phyloP scores from a whole-genome alignment of 495 filamentous ascomycete species.

The Viridothelium virens region DNA sequence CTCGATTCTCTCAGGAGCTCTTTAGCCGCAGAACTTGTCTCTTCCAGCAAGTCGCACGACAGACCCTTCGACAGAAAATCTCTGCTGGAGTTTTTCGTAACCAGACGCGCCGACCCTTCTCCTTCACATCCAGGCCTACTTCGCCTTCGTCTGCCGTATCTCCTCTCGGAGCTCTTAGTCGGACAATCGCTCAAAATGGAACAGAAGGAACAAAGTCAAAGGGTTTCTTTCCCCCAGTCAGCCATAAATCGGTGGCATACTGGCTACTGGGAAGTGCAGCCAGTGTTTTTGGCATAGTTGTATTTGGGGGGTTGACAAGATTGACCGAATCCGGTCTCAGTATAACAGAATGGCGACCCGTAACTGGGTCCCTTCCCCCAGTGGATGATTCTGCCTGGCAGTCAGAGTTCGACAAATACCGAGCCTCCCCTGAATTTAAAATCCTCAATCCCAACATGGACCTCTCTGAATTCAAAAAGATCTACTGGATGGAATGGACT shows the following conservation, averaged over 20 bases:
- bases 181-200: constrained; percentile 19
- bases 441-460: constrained; percentile 87
- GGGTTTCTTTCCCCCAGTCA: constrained; percentile 63
- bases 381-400: constrained; percentile 72
- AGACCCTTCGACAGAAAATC: constrained; percentile 21
- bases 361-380: constrained; percentile 88
- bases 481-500: constrained; percentile 99
- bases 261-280: constrained; percentile 88
- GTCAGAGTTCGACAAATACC: constrained; percentile 84
- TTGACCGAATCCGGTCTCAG: constrained; percentile 97
- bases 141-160: constrained; percentile 12
- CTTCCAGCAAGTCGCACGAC: constrained; percentile 17
- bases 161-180: constrained; percentile 23
- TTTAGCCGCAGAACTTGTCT: constrained; percentile 61
- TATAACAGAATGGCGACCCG: constrained; percentile 98
- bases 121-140: background rate
- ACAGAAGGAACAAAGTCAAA: constrained; percentile 1
- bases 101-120: constrained; percentile 1
- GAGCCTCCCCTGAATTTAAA: constrained; percentile 81
- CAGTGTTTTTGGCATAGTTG: constrained; percentile 91
- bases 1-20: constrained; percentile 47
- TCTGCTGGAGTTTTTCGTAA: constrained; percentile 28
- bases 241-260: constrained; percentile 69
- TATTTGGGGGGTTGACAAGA: constrained; percentile 87
- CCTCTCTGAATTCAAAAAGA: constrained; percentile 88